Percentiles rank a stretch among this genome's conserved stretches.
phyloP scores from a whole-genome alignment of 176 grass and related monocot genomes.

The Hordeum marinum region DNA sequence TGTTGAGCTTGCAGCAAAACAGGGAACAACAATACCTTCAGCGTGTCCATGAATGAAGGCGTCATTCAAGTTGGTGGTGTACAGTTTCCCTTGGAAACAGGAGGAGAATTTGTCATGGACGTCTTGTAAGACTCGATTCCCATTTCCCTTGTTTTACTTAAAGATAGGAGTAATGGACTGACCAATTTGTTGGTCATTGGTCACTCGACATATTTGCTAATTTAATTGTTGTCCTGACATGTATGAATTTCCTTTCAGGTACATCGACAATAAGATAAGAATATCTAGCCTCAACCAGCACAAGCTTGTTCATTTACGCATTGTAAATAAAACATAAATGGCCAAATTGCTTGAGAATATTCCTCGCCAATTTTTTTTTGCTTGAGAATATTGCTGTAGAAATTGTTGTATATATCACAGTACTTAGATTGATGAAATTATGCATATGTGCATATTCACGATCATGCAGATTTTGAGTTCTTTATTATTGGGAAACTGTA shows the following conservation, averaged over 20 bases:
- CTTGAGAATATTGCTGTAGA: slow-evolving; percentile 3
- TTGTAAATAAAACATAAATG: slow-evolving; percentile 38
- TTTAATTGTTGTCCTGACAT: slow-evolving; percentile 1
- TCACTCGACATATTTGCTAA: background rate
- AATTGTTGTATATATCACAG: no score
- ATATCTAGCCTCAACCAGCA: slow-evolving; percentile 48
- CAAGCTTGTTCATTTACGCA: slow-evolving; percentile 65
- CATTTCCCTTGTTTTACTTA: background rate
- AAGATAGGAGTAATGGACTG: background rate
- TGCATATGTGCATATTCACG: background rate
- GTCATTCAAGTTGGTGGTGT: slow-evolving; percentile 45
- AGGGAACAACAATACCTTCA: slow-evolving; percentile 38
- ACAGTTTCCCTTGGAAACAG: slow-evolving; percentile 53
- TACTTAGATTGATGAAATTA: background rate
- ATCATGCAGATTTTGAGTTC: background rate
- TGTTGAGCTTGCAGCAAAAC: slow-evolving; percentile 42
- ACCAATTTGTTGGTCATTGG: background rate
- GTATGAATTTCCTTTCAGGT: slow-evolving; percentile 44
- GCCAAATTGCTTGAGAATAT: background rate
- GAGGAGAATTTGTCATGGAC: slow-evolving; percentile 55
- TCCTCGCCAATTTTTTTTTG: no score
- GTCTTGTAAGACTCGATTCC: slow-evolving; percentile 44
- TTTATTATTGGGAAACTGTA: background rate
- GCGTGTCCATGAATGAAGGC: slow-evolving; percentile 51
- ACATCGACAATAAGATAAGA: slow-evolving; percentile 80